Conservation (phyloP, 306 rosid species). For the Citrullus colocynthis region DNA sequence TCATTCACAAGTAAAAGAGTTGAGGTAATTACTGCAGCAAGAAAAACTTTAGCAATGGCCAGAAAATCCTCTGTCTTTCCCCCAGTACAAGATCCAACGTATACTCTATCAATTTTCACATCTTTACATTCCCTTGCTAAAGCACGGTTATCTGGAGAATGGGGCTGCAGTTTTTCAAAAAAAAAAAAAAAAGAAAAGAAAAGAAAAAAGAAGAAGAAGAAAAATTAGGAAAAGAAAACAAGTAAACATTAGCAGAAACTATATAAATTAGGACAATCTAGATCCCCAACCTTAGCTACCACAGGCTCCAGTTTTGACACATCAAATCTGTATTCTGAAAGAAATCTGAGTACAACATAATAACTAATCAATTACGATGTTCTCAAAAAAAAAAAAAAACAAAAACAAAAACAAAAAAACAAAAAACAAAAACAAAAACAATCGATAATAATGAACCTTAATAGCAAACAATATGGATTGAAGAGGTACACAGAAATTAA, state of each 20-base stretch:
- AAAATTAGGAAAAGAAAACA: not conserved
- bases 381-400: no score
- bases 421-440: no score
- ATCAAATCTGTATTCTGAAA: conserved; percentile 72
- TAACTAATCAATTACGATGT: not conserved
- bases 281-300: conserved; percentile 65
- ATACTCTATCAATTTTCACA: conserved; percentile 85
- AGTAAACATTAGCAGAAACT: not conserved
- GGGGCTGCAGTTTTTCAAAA: conserved; percentile 50
- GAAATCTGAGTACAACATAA: conserved; percentile 41
- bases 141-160: conserved; percentile 90
- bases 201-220: not conserved
- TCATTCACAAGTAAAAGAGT: conserved; percentile 4
- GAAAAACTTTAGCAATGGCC: conserved; percentile 74
- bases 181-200: not conserved
- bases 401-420: no score
- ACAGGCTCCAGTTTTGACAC: conserved; percentile 74
- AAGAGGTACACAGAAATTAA: not conserved
- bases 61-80: conserved; percentile 85
- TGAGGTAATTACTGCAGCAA: conserved; percentile 52
- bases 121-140: conserved; percentile 94
- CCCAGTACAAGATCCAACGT: conserved; percentile 91
- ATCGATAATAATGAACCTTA: not conserved
- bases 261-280: not conserved
- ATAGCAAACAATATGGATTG: not conserved